These are phyloP conservation scores for Teunomyces kruisii DNA, from an alignment of 805 yeast genomes.

Conservation along the genomic window DNA sequence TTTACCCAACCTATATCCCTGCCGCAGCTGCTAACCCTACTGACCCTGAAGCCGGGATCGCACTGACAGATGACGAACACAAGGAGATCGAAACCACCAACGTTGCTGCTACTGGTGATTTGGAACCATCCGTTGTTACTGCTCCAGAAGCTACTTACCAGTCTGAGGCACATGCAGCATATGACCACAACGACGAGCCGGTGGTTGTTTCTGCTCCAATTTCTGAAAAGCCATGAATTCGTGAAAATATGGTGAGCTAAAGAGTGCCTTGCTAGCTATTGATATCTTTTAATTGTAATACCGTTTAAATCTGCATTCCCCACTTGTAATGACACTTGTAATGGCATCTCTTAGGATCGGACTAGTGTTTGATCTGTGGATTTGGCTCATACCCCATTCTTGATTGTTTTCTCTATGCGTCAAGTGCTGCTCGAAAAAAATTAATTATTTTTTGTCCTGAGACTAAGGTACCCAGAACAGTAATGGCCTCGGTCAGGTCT, in stretches of 20 bases:
- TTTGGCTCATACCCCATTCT: no score
- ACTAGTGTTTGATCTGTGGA: no score
- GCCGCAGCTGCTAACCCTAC: background rate
- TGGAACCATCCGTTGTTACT: background rate
- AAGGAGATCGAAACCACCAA: background rate
- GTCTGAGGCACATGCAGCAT: background rate
- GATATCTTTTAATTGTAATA: background rate
- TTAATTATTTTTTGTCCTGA: no score
- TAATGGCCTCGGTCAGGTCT: no score
- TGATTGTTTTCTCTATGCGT: no score
- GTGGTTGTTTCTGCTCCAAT: background rate
- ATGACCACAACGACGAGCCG: background rate
- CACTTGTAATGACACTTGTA: no score
- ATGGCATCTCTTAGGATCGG: no score
- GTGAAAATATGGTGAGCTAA: no score
- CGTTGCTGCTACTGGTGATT: background rate
- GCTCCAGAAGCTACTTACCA: background rate
- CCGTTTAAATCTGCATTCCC: background rate
- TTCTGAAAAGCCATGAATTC: background rate
- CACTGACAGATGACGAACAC: conserved; percentile 1
- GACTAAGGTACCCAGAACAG: no score
- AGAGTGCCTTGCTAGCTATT: background rate
- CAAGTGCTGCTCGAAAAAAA: no score
- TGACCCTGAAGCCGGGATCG: background rate
- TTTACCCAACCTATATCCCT: background rate